Evolutionary conservation across 768 basidiomycete species (phyloP).

Genomic region (Russula ochroleuca): DNA sequence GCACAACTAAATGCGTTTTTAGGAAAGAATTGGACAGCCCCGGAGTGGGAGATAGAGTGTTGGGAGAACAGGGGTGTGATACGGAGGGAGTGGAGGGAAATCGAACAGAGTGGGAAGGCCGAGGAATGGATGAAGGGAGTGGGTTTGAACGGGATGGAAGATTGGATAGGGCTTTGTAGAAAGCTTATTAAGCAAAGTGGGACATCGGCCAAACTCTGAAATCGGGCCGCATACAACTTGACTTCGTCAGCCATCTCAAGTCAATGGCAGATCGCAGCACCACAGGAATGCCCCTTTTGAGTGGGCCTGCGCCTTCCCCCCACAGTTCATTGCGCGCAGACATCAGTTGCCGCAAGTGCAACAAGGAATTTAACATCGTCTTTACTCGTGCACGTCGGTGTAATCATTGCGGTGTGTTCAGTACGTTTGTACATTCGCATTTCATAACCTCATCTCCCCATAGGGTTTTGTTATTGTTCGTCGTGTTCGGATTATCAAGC

Average conservation of each 20-base stretch:
- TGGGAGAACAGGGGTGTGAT: constrained; percentile 47
- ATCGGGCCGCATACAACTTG: neutral
- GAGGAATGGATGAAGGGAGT: constrained; percentile 58
- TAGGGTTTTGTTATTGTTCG: constrained; percentile 70
- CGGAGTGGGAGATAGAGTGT: constrained; percentile 56
- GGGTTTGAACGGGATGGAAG: constrained; percentile 50
- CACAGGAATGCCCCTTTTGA: constrained; percentile 62
- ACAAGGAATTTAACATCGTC: constrained; percentile 65
- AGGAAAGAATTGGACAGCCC: constrained; percentile 37
- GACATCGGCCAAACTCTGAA: neutral
- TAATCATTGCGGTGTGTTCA: constrained; percentile 62
- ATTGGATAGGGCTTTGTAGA: constrained; percentile 56
- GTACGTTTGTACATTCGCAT: neutral
- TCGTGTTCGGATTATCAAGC: constrained; percentile 74
- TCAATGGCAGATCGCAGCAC: constrained; percentile 18
- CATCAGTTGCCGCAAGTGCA: constrained; percentile 60
- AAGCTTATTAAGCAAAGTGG: constrained; percentile 31
- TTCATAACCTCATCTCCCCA: constrained; percentile 15
- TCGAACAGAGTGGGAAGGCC: constrained; percentile 55
- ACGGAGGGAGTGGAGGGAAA: constrained; percentile 51
- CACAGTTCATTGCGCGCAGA: constrained; percentile 35
- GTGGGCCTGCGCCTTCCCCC: constrained; percentile 52
- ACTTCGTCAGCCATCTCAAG: neutral
- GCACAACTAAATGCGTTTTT: constrained; percentile 53
- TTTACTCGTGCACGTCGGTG: constrained; percentile 62